Evolutionary conservation across 805 yeast species (phyloP).

Genomic region (Metschnikowia koreensis): DNA sequence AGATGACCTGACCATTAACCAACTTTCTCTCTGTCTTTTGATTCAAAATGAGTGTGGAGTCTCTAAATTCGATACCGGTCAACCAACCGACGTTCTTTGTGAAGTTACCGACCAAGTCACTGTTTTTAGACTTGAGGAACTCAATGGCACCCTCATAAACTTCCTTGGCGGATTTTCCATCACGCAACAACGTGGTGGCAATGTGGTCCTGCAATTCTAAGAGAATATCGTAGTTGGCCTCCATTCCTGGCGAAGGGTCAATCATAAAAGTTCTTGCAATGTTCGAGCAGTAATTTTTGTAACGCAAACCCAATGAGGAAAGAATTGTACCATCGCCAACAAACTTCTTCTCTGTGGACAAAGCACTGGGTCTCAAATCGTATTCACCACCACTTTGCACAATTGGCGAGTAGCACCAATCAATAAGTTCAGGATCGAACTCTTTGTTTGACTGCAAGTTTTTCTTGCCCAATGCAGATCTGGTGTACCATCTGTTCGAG

Average conservation of each 20-base stretch:
- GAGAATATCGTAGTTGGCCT: conserved; percentile 73
- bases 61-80: conserved; percentile 87
- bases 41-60: conserved; percentile 69
- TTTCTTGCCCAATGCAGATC: conserved; percentile 50
- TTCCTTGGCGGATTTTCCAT: conserved; percentile 65
- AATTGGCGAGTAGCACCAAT: conserved; percentile 93
- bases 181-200: conserved; percentile 51
- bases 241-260: conserved; percentile 81
- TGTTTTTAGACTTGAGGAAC: conserved; percentile 55
- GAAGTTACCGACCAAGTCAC: conserved; percentile 63
- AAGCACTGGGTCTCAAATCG: conserved; percentile 81
- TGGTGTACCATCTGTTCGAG: conserved; percentile 61
- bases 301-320: conserved; percentile 81
- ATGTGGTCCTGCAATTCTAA: conserved; percentile 67
- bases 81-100: conserved; percentile 84
- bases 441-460: conserved; percentile 51
- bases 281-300: conserved; percentile 85
- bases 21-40: conserved; percentile 67
- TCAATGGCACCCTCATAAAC: conserved; percentile 65
- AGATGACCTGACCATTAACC: conserved; percentile 70
- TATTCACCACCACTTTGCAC: conserved; percentile 85
- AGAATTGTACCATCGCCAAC: conserved; percentile 74
- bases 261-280: conserved; percentile 85
- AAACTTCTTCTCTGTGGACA: conserved; percentile 62
- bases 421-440: conserved; percentile 72